Percentiles rank a stretch among this genome's conserved stretches.
Evolutionary conservation across 768 basidiomycete genomes (phyloP).

Genomic region (Suillus occidentalis): DNA sequence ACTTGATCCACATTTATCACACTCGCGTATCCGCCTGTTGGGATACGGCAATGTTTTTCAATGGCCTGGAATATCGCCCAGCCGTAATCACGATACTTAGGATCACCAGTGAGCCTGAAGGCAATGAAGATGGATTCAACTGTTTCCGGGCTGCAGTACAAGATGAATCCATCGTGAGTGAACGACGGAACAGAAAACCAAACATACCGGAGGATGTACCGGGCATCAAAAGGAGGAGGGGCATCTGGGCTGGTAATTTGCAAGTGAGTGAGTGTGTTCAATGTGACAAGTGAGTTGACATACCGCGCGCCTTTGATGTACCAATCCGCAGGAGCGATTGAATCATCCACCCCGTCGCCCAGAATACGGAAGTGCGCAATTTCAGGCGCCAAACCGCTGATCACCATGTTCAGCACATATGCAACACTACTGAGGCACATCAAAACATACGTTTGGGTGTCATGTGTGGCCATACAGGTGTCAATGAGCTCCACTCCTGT

Average conservation of each 20-base stretch:
- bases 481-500: constrained; percentile 79
- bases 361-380: constrained; percentile 82
- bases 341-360: constrained; percentile 49
- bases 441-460: constrained; percentile 71
- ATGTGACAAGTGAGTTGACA: constrained; percentile 17
- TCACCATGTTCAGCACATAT: neutral
- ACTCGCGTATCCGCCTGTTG: constrained; percentile 81
- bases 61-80: constrained; percentile 92
- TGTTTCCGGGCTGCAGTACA: constrained; percentile 76
- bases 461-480: constrained; percentile 86
- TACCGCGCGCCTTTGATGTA: constrained; percentile 85
- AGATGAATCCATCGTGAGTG: neutral
- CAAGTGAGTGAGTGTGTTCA: constrained; percentile 4
- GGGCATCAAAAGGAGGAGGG: constrained; percentile 68
- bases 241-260: constrained; percentile 21
- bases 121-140: constrained; percentile 92
- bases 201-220: constrained; percentile 83
- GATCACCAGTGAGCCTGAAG: constrained; percentile 85
- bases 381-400: constrained; percentile 83
- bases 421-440: neutral
- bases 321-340: constrained; percentile 62
- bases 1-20: constrained; percentile 83
- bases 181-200: neutral
- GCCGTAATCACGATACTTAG: constrained; percentile 75
- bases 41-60: constrained; percentile 73